Conservation (phyloP, 176 grass and related monocot species). For the Juncus inflexus region DNA sequence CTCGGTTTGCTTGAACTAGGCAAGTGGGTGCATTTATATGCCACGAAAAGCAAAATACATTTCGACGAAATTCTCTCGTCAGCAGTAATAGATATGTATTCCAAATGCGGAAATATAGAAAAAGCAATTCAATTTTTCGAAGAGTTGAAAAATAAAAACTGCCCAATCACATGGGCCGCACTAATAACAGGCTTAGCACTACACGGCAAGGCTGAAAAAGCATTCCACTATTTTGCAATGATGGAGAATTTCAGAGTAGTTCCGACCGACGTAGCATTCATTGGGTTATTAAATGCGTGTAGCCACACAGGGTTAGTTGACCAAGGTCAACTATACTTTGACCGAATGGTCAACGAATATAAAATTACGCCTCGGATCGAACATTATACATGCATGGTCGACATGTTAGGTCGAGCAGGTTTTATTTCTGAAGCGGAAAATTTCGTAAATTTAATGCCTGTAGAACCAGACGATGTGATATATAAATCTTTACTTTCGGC, state of each 20-base stretch:
- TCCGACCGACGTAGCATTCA: conserved; percentile 64
- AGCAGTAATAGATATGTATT: conserved; percentile 82
- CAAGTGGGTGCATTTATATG: conserved; percentile 65
- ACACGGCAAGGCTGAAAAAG: conserved; percentile 52
- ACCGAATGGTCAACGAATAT: conserved; percentile 52
- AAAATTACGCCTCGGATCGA: conserved; percentile 55
- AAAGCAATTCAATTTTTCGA: conserved; percentile 45
- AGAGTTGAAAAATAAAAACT: conserved; percentile 58
- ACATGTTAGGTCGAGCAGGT: conserved; percentile 70
- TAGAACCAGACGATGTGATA: conserved; percentile 58
- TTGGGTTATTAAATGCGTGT: conserved; percentile 67
- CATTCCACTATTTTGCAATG: conserved; percentile 47
- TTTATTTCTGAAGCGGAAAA: conserved; percentile 56
- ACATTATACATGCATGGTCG: conserved; percentile 87
- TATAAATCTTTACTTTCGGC: conserved; percentile 77
- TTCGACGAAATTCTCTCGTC: conserved; percentile 50
- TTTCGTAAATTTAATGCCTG: conserved; percentile 65
- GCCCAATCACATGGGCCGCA: conserved; percentile 53
- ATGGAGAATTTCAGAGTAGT: conserved; percentile 55
- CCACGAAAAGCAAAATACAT: conserved; percentile 33
- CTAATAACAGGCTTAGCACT: conserved; percentile 64
- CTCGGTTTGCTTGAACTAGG: conserved; percentile 62
- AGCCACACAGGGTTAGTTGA: conserved; percentile 67
- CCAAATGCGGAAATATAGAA: conserved; percentile 68
- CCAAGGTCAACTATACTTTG: conserved; percentile 45